A percentile compares a stretch with the other conserved stretches of the same genome.
These are phyloP conservation scores for Malassezia dermatis DNA, from an alignment of 1,284 basidiomycete genomes.

Conservation along the genomic window DNA sequence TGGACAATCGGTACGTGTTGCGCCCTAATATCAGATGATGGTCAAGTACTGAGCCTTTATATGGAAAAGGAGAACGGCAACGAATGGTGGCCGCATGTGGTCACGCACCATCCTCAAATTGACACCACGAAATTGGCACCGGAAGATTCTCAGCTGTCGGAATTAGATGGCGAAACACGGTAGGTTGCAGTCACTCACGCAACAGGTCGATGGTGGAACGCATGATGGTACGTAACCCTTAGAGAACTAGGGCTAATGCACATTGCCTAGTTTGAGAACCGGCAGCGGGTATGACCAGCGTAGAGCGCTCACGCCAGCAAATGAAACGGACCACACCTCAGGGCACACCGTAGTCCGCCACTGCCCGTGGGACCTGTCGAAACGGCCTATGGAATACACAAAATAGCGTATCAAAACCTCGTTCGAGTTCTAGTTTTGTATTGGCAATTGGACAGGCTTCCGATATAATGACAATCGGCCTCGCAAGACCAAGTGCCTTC, in stretches of 20 bases:
- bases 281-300: slow-evolving; percentile 94
- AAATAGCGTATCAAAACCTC: slow-evolving; percentile 8
- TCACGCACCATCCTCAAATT: slow-evolving; percentile 90
- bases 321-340: neutral
- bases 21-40: slow-evolving; percentile 54
- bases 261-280: slow-evolving; percentile 73
- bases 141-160: slow-evolving; percentile 86
- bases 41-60: slow-evolving; percentile 62
- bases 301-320: neutral
- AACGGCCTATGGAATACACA: neutral
- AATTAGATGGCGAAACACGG: slow-evolving; percentile 86
- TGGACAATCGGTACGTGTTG: slow-evolving; percentile 70
- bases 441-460: slow-evolving; percentile 12
- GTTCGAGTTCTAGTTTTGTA: slow-evolving; percentile 15
- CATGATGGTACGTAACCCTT: slow-evolving; percentile 78
- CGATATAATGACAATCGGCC: slow-evolving; percentile 9
- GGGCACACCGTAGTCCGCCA: neutral
- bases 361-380: too few species aligned
- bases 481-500: slow-evolving; percentile 6
- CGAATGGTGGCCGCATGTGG: slow-evolving; percentile 95
- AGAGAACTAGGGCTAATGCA: neutral
- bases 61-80: slow-evolving; percentile 76
- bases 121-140: slow-evolving; percentile 94
- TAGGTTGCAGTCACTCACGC: slow-evolving; percentile 41
- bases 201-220: slow-evolving; percentile 92